A percentile compares a stretch with the other conserved stretches of the same genome.
Evolutionary conservation across 1,139 yeast species (phyloP).

Genomic region (Yamadazyma diospyri): DNA sequence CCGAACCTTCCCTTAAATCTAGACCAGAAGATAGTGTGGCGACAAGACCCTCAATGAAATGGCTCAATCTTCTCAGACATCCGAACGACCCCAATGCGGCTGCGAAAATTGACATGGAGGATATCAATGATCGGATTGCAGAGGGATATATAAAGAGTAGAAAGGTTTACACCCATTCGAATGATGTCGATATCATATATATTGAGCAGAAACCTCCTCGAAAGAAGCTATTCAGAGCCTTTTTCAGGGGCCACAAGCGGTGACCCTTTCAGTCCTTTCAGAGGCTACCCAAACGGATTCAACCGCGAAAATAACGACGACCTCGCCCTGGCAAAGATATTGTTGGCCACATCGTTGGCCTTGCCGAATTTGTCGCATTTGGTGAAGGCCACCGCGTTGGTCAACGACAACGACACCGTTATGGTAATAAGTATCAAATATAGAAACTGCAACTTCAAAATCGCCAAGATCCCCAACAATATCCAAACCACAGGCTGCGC

Average conservation of each 20-base stretch:
- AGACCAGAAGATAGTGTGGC: no score
- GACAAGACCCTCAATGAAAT: no score
- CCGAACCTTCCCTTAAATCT: no score
- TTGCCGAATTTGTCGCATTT: constrained; percentile 86
- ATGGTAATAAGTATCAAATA: constrained; percentile 64
- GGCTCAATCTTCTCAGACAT: no score
- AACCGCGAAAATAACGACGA: constrained; percentile 46
- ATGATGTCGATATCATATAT: constrained; percentile 8
- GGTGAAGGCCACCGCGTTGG: constrained; percentile 87
- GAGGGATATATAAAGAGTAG: constrained; percentile 9
- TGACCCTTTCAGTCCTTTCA: background rate
- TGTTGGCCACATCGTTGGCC: constrained; percentile 55
- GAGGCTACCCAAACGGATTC: constrained; percentile 35
- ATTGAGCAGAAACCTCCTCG: constrained; percentile 4
- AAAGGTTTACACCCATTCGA: constrained; percentile 6
- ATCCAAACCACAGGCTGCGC: constrained; percentile 74
- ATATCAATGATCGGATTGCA: background rate
- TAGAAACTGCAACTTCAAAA: constrained; percentile 72
- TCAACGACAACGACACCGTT: constrained; percentile 67
- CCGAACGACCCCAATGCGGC: no score
- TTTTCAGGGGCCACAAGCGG: background rate
- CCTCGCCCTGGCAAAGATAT: constrained; percentile 48
- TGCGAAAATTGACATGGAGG: background rate
- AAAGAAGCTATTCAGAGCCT: background rate
- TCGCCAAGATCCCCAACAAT: constrained; percentile 68